A percentile compares a stretch with the other conserved stretches of the same genome.
Conservation (phyloP, 257 asterid genomes). For the Capsicum baccatum region DNA sequence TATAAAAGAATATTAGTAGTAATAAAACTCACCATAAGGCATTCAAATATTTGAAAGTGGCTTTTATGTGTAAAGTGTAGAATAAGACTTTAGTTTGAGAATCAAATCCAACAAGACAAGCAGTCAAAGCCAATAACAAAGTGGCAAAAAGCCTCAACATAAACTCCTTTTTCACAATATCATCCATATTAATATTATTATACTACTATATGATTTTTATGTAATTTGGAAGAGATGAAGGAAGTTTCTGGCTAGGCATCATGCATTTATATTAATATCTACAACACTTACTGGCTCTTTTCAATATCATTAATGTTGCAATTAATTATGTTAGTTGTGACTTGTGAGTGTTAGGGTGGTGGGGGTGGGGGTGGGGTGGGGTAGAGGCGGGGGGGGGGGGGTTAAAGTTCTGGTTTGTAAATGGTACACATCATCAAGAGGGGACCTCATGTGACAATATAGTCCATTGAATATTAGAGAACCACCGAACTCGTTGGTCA, state of each 20-base stretch:
- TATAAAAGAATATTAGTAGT: too few species aligned
- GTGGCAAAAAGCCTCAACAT: constrained; percentile 46
- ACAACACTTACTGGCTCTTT: not conserved
- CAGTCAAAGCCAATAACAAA: constrained; percentile 43
- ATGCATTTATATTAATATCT: too few species aligned
- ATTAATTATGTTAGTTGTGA: not conserved
- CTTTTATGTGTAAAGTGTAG: constrained; percentile 43
- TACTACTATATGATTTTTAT: not conserved
- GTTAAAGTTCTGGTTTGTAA: constrained; percentile 33
- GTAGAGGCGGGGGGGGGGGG: not conserved
- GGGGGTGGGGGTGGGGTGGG: not conserved
- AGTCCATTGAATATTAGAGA: not conserved
- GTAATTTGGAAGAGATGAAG: not conserved
- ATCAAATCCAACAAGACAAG: constrained; percentile 57
- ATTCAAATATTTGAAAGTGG: constrained; percentile 55
- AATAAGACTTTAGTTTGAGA: constrained; percentile 60
- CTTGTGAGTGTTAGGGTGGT: not conserved
- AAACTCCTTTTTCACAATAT: constrained; percentile 34
- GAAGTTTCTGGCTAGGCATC: too few species aligned
- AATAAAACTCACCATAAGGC: constrained; percentile 49
- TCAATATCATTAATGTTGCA: not conserved
- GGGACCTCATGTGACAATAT: constrained; percentile 27
- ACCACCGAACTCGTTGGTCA: too few species aligned
- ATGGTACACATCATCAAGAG: constrained; percentile 35
- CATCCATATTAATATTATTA: constrained; percentile 33